phyloP scores from a whole-genome alignment of 1,139 yeast genomes.

The Debaryomyces fabryi region DNA sequence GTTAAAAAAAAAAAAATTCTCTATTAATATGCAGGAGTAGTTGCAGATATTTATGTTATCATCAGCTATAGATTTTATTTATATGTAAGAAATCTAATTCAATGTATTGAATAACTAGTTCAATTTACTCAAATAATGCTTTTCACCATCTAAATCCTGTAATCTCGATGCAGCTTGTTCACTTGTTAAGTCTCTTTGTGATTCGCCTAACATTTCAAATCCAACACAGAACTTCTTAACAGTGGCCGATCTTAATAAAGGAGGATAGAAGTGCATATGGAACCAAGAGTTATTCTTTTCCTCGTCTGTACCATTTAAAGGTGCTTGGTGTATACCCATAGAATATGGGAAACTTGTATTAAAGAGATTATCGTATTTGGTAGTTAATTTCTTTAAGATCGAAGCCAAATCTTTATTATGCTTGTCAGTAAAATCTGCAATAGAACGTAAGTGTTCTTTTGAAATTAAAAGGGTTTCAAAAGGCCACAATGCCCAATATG shows the following conservation, averaged over 20 bases:
- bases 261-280: slow-evolving; percentile 81
- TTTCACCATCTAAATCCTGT: slow-evolving; percentile 45
- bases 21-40: slow-evolving; percentile 2
- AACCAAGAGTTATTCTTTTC: slow-evolving; percentile 58
- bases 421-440: slow-evolving; percentile 50
- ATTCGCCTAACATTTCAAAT: slow-evolving; percentile 76
- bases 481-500: slow-evolving; percentile 87
- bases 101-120: not conserved
- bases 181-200: slow-evolving; percentile 77
- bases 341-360: slow-evolving; percentile 75
- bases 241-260: slow-evolving; percentile 71
- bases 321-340: slow-evolving; percentile 81
- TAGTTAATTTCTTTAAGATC: slow-evolving; percentile 56
- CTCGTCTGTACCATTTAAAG: slow-evolving; percentile 45
- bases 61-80: not conserved
- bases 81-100: not conserved
- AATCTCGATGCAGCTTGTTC: slow-evolving; percentile 71
- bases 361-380: slow-evolving; percentile 72
- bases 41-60: not conserved
- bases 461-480: slow-evolving; percentile 69
- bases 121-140: slow-evolving; percentile 32
- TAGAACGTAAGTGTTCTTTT: slow-evolving; percentile 54
- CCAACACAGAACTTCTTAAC: slow-evolving; percentile 79
- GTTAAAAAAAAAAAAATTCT: slow-evolving; percentile 1
- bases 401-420: slow-evolving; percentile 61